These are phyloP conservation scores for Powellomyces hirtus DNA, from an alignment of 192 early-diverging fungal genomes.

Conservation along the genomic window DNA sequence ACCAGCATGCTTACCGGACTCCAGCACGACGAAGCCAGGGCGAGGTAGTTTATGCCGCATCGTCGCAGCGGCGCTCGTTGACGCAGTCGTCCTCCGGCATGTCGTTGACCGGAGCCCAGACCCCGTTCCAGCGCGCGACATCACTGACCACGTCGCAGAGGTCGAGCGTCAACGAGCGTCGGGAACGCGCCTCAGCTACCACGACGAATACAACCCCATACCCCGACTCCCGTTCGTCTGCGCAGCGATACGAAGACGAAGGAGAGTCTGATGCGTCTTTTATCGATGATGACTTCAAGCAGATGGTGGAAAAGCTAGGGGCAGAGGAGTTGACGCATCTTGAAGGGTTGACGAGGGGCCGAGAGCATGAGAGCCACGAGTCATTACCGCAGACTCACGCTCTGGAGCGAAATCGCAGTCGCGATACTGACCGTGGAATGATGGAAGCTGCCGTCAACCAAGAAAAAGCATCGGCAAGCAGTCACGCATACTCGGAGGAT, in stretches of 20 bases:
- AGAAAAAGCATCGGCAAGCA: no score
- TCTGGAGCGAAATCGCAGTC: no score
- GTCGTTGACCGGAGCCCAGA: neutral
- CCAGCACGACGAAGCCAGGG: neutral
- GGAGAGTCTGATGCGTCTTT: neutral
- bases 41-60: neutral
- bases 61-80: neutral
- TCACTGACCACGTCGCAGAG: neutral
- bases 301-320: neutral
- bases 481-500: neutral
- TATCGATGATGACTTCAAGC: conserved; percentile 2
- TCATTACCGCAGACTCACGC: no score
- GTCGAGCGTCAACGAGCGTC: neutral
- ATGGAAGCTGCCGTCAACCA: no score
- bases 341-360: no score
- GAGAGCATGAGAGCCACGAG: no score
- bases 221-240: neutral
- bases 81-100: neutral
- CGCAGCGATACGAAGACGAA: neutral
- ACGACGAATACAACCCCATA: neutral
- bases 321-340: neutral
- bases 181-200: neutral
- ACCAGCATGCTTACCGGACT: neutral
- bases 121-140: neutral
- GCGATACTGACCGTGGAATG: no score